Base-by-base conservation (phyloP, 1,284 basidiomycete genomes). In the Malassezia nana region DNA sequence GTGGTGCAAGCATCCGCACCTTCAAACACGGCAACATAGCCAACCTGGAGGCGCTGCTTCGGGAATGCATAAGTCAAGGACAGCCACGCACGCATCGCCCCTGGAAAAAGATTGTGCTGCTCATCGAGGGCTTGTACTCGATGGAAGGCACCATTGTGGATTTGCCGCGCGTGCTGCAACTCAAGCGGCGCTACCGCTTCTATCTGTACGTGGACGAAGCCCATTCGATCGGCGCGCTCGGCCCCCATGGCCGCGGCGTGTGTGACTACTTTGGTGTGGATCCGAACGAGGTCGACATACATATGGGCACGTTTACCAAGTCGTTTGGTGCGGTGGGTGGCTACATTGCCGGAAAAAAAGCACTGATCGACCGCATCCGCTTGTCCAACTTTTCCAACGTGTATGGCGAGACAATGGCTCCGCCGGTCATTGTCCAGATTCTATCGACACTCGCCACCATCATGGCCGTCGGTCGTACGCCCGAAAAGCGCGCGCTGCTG, bases 271-370 rank as follows among this genome's bases (percentile, higher is more conserved):
- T 92, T 75, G 83, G 83, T 52, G 78, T 96, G 58, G 79, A 88
- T 66, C 89, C 91, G 2, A 79, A 79, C 9, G 79, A 81, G 30
- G 80, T 96, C 57, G 92, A 98, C 74, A 82, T 99, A 60, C 82
- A 95, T 60, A 99, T 99, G 92, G 92, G 92, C 52, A 99, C 92
- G 0, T 94, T 99, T 74, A 98, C 92, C 32, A 98, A 98, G 76
- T 95, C 91, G 0, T 98, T 98, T 71, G 94, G 92, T 55, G 91
- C 92, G 2, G 86, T 91, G 0, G 92, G 92, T 50, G 92, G 92
- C 13, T 96, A 99, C 78, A 84, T 99, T 63, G 81, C 89, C 3
- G 92, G 88, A 6, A 82, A 77, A 66, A 89, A 89, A 72, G 74
- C 77, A 6, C 77, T 94, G 51, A 84, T 95, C 65, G 84, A 89